Conservation (phyloP, 164 flowering plant genomes). For the Sextonia rubra region DNA sequence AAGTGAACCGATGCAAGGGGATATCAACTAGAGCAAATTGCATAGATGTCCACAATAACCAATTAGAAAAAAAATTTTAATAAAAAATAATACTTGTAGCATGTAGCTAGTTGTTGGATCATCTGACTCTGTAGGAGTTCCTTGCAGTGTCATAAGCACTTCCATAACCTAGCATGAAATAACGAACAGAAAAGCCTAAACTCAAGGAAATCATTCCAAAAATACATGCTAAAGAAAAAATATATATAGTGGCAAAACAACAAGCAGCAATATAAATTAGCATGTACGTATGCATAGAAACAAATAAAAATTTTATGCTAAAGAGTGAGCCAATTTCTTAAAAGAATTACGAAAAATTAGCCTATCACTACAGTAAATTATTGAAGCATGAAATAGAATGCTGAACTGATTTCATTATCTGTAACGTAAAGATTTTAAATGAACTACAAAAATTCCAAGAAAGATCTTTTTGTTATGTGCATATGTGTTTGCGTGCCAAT, state of each 20-base stretch:
- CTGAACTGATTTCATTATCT: too few species aligned
- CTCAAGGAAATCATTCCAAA: not conserved
- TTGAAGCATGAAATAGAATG: too few species aligned
- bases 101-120: constrained; percentile 99
- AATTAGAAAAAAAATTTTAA: not conserved
- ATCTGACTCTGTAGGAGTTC: constrained; percentile 91
- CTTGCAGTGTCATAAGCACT: constrained; percentile 95
- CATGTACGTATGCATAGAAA: not conserved
- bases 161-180: constrained; percentile 78
- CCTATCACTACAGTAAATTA: too few species aligned
- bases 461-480: too few species aligned
- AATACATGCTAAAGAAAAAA: not conserved
- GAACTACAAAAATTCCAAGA: too few species aligned
- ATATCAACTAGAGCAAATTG: not conserved
- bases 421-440: too few species aligned
- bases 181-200: not conserved
- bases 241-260: not conserved
- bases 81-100: constrained; percentile 55
- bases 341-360: too few species aligned
- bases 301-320: too few species aligned
- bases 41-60: not conserved
- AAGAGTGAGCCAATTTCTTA: too few species aligned
- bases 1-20: not conserved
- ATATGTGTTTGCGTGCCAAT: too few species aligned
- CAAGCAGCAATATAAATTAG: not conserved